Base-by-base conservation (phyloP, 1,284 basidiomycete species). In the Cutaneotrichosporon sp. region DNA sequence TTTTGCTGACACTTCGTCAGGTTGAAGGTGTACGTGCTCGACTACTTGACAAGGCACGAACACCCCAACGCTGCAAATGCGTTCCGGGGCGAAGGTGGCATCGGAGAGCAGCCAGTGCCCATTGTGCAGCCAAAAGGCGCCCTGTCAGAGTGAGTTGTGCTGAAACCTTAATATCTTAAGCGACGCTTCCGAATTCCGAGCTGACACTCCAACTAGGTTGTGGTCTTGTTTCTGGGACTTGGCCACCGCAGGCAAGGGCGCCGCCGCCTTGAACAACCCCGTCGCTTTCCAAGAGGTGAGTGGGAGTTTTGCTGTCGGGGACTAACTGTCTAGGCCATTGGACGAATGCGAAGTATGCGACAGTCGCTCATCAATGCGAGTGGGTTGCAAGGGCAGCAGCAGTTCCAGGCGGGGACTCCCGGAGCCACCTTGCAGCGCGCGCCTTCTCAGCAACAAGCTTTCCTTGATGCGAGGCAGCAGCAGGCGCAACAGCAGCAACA, bases 201-300 rank as follows among this genome's bases (percentile, higher is more conserved):
- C 55, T 57, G 21, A 62, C 40, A 30, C 4, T 21, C 4, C 12
- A 12, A 18, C 20, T 46, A 76, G 74, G 49, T 72, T 74, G 65
- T 77, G 76, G 76, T 59, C 65, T 17, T 67, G 73, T 8, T 77
- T 77, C 46, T 75, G 73, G 72, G 76, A 77, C 35, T 64, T 73
- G 2, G 75, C 76, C 42, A 72, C 66, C 17, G 69, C 68, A 8
- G 69, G 73, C 0, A 76, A 74, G 47, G 68, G 68, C 1, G 66
- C 62, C 2, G 64, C 67, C 41, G 73, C 69, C 1, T 66, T 71
- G 13, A 65, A 66, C 10, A 69, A 69, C 43, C 68, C 72, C 1
- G 63, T 61, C 17, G 62, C 60, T 4, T 77, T 72, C 55, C 65
- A 65, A 46, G 74, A 76, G 48, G 74, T 72, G 35, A 56, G 68